Conservation (phyloP, 345 rosid species). For the Excoecaria cochinchinensis region DNA sequence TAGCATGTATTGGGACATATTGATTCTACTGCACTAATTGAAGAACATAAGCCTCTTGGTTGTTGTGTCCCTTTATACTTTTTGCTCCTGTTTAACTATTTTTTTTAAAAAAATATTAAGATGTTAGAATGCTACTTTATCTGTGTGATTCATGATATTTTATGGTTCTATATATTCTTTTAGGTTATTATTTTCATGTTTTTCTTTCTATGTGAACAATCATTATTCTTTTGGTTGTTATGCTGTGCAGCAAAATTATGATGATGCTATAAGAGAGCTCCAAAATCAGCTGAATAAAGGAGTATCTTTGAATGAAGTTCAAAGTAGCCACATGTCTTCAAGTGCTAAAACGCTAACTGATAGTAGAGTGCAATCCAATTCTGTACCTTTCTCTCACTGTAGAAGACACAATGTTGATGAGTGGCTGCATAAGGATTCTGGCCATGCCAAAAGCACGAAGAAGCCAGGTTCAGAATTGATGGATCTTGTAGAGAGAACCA, state of each 20-base stretch:
- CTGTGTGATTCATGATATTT: too few relatives aligned
- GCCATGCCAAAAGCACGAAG: constrained; percentile 30
- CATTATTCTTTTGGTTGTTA: not conserved
- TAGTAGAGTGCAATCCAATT: constrained; percentile 19
- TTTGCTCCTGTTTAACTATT: too few relatives aligned
- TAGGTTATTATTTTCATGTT: not conserved
- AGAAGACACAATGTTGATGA: constrained; percentile 41
- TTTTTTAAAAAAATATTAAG: too few relatives aligned
- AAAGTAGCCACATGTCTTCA: constrained; percentile 26
- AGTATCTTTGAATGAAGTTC: constrained; percentile 43
- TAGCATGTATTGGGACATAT: too few relatives aligned
- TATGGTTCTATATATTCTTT: not conserved
- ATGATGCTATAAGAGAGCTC: constrained; percentile 51
- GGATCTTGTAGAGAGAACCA: constrained; percentile 44
- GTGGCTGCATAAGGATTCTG: constrained; percentile 49
- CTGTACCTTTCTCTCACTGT: constrained; percentile 28
- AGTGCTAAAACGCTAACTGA: constrained; percentile 21
- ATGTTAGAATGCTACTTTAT: too few relatives aligned
- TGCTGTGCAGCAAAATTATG: constrained; percentile 48
- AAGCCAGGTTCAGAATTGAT: constrained; percentile 33
- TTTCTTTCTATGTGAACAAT: not conserved
- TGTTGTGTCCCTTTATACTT: too few relatives aligned
- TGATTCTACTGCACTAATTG: too few relatives aligned
- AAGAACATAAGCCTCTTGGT: too few relatives aligned
- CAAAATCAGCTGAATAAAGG: constrained; percentile 47